Evolutionary conservation across 1,284 basidiomycete species (phyloP).

Genomic region (Macrocybe sp.): DNA sequence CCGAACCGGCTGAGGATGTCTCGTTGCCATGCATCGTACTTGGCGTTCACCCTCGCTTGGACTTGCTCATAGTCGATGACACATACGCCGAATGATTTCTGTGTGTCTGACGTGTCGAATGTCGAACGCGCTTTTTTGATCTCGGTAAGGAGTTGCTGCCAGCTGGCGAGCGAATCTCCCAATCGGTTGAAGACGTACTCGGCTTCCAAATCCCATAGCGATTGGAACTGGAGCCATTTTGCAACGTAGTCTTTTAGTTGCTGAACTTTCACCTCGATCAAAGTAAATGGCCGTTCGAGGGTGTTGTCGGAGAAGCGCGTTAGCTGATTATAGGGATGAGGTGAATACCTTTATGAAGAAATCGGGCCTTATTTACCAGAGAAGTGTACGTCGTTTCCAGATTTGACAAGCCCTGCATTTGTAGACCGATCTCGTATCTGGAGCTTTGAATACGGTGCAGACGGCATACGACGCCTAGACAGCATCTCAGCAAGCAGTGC

Average conservation of each 20-base stretch:
- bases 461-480: slow-evolving; percentile 79
- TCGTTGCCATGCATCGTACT: slow-evolving; percentile 97
- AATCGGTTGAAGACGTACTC: slow-evolving; percentile 95
- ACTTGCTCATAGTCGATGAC: slow-evolving; percentile 98
- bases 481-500: neutral
- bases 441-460: slow-evolving; percentile 89
- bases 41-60: slow-evolving; percentile 94
- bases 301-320: slow-evolving; percentile 72
- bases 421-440: slow-evolving; percentile 92
- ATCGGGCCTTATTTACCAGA: slow-evolving; percentile 50
- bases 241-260: slow-evolving; percentile 87
- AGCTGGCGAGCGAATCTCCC: slow-evolving; percentile 87
- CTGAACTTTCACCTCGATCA: slow-evolving; percentile 87
- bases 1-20: slow-evolving; percentile 93
- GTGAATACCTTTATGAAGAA: slow-evolving; percentile 1
- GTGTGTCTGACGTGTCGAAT: slow-evolving; percentile 95
- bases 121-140: slow-evolving; percentile 96
- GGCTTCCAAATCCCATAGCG: slow-evolving; percentile 96
- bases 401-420: slow-evolving; percentile 64
- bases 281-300: slow-evolving; percentile 77
- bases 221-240: slow-evolving; percentile 99
- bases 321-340: slow-evolving; percentile 42
- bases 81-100: slow-evolving; percentile 88
- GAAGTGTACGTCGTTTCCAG: slow-evolving; percentile 80
- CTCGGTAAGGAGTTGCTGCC: slow-evolving; percentile 94